Conservation (phyloP, 495 filamentous ascomycete species). For the Neurospora africana region DNA sequence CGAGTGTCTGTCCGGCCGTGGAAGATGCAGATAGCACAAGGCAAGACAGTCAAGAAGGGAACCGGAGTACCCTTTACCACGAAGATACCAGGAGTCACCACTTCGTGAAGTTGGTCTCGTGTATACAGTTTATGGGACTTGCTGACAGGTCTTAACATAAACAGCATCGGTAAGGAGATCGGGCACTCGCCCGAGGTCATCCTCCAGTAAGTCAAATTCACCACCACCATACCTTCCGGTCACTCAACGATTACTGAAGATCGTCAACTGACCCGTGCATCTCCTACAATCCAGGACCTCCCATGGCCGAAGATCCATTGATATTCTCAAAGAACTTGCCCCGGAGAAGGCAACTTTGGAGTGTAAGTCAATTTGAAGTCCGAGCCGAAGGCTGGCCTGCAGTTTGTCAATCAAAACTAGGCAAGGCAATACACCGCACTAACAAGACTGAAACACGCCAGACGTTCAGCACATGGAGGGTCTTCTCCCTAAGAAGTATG, state of each 20-base stretch:
- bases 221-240: neutral
- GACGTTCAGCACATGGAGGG: slow-evolving; percentile 73
- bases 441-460: slow-evolving; percentile 22
- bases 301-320: slow-evolving; percentile 79
- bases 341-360: slow-evolving; percentile 81
- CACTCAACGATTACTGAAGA: neutral
- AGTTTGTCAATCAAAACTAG: neutral
- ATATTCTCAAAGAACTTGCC: slow-evolving; percentile 63
- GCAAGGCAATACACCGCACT: neutral
- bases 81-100: neutral
- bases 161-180: slow-evolving; percentile 70
- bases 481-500: slow-evolving; percentile 63
- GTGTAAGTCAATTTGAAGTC: slow-evolving; percentile 44
- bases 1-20: neutral
- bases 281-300: slow-evolving; percentile 43
- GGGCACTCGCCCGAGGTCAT: slow-evolving; percentile 74
- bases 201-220: slow-evolving; percentile 36
- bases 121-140: neutral
- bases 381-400: neutral
- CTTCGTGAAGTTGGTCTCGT: neutral
- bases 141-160: neutral
- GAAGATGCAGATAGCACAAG: neutral
- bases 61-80: neutral
- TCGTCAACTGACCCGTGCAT: neutral
- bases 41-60: neutral